Conservation (phyloP, 2,329 filamentous ascomycete species). For the Colletotrichum siamense region DNA sequence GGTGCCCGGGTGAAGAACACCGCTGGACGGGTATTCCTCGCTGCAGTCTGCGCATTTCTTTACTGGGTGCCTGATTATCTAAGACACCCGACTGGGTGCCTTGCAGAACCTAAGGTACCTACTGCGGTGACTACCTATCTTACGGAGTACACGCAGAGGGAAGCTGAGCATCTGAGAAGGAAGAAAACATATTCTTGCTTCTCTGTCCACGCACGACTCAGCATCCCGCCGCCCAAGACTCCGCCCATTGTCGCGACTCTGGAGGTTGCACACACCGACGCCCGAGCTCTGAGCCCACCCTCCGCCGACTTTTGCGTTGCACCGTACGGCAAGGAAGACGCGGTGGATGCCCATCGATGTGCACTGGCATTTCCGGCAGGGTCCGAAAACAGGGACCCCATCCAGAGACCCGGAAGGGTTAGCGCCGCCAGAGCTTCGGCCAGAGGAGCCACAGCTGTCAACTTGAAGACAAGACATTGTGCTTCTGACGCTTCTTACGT, state of each 20-base stretch:
- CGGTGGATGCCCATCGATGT: background rate
- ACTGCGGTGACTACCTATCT: background rate
- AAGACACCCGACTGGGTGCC: background rate
- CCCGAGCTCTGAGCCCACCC: background rate
- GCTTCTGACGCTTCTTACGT: background rate
- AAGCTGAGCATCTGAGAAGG: background rate
- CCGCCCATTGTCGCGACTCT: background rate
- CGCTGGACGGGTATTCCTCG: background rate
- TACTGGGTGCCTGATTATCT: background rate
- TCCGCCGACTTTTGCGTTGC: background rate
- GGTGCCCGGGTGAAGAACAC: background rate
- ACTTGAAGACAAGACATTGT: conserved; percentile 12
- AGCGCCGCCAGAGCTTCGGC: background rate
- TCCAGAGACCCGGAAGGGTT: background rate
- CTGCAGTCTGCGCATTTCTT: background rate
- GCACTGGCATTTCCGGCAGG: conserved; percentile 9
- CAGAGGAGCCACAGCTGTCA: conserved; percentile 8
- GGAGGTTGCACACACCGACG: background rate
- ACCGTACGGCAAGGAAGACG: background rate
- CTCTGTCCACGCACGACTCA: background rate
- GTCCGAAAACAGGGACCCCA: conserved; percentile 12
- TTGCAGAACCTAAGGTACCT: background rate
- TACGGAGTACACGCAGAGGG: background rate
- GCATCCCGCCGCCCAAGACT: background rate
- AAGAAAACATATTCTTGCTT: background rate